Conservation (phyloP, 1,284 basidiomycete genomes). For the Caloboletus inedulis region DNA sequence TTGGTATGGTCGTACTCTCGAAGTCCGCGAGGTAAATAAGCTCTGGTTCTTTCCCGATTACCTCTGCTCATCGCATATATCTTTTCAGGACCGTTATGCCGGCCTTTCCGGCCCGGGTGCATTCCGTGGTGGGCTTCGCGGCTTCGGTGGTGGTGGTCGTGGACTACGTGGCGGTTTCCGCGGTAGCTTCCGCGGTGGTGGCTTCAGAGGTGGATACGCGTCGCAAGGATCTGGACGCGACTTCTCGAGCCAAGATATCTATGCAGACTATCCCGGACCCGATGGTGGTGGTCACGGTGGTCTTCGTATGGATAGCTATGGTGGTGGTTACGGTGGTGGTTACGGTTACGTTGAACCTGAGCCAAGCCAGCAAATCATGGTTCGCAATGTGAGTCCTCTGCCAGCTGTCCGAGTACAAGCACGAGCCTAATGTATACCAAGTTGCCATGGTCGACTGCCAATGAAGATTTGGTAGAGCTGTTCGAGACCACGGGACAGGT, state of each 20-base stretch:
- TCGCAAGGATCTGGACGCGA: conserved; percentile 60
- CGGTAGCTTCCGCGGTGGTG: conserved; percentile 57
- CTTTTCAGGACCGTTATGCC: conserved; percentile 80
- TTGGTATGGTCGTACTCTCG: conserved; percentile 89
- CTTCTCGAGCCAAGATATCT: conserved; percentile 76
- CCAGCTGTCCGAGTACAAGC: no score
- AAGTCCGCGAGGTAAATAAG: conserved; percentile 82
- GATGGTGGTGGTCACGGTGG: conserved; percentile 53
- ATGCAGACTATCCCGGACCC: conserved; percentile 78
- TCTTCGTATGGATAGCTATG: conserved; percentile 48
- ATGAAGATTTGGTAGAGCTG: conserved; percentile 95
- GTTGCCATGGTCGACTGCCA: conserved; percentile 99
- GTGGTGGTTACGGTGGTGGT: conserved; percentile 28
- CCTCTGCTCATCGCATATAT: conserved; percentile 5
- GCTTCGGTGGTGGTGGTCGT: conserved; percentile 40
- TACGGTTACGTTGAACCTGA: conserved; percentile 52
- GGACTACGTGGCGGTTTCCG: conserved; percentile 48
- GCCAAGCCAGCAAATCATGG: conserved; percentile 95
- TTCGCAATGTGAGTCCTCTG: conserved; percentile 79
- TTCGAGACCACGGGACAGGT: conserved; percentile 98
- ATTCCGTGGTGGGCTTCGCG: conserved; percentile 61
- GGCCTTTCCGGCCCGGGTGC: conserved; percentile 68
- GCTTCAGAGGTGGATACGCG: conserved; percentile 51
- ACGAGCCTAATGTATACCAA: conserved; percentile 33
- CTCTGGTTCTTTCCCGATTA: neutral